Conservation (phyloP, 2,329 filamentous ascomycete species). For the Microthyrium microscopicum region DNA sequence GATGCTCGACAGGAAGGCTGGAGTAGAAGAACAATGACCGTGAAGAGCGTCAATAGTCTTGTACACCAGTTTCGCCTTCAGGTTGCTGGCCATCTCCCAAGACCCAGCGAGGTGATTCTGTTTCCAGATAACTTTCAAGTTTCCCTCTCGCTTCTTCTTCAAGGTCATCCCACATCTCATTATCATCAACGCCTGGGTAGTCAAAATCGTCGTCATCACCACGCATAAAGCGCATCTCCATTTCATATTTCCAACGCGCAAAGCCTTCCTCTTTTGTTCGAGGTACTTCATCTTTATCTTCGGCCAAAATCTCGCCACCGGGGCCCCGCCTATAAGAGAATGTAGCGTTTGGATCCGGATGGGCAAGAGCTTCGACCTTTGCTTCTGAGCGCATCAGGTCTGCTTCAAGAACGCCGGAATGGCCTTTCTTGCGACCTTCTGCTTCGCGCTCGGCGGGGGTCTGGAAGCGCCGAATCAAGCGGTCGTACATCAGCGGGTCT, state of each 20-base stretch:
- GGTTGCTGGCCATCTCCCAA: conserved; percentile 14
- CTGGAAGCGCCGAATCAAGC: conserved; percentile 61
- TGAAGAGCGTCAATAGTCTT: conserved; percentile 23
- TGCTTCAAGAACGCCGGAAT: conserved; percentile 61
- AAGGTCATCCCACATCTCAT: conserved; percentile 54
- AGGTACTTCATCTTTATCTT: conserved; percentile 40
- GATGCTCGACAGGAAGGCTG: too few relatives aligned
- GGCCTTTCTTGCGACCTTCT: conserved; percentile 59
- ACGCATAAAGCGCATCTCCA: conserved; percentile 56
- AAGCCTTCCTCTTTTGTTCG: conserved; percentile 48
- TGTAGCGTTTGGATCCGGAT: conserved; percentile 33
- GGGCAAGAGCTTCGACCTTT: conserved; percentile 46
- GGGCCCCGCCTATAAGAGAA: conserved; percentile 33
- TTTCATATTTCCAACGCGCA: conserved; percentile 52
- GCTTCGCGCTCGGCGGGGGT: conserved; percentile 54
- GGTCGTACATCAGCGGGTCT: conserved; percentile 72
- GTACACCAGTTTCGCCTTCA: conserved; percentile 31
- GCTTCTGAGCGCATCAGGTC: conserved; percentile 63
- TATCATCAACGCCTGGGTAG: conserved; percentile 51
- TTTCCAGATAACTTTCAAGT: conserved; percentile 66
- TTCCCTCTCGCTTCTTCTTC: conserved; percentile 41
- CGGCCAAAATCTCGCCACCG: conserved; percentile 39
- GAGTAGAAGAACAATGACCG: too few relatives aligned
- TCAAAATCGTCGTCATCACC: conserved; percentile 71
- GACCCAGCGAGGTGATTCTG: conserved; percentile 53